phyloP scores from a whole-genome alignment of 805 yeast species.

The Lipomyces kockii region DNA sequence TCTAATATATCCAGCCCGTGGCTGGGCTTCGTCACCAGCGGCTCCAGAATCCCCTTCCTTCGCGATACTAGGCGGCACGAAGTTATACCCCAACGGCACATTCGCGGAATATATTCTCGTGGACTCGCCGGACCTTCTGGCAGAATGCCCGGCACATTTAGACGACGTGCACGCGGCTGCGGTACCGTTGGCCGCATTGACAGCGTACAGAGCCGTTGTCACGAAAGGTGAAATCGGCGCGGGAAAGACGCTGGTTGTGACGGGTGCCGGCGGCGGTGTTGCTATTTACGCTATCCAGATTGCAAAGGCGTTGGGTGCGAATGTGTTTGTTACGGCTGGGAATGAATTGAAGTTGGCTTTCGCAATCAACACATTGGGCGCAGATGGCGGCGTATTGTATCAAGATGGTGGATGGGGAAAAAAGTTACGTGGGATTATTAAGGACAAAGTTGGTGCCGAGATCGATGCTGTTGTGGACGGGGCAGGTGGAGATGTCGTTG shows the following conservation, averaged over 20 bases:
- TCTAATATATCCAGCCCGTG: slow-evolving; percentile 29
- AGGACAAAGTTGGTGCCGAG: slow-evolving; percentile 11
- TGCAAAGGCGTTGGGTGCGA: slow-evolving; percentile 43
- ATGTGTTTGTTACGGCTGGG: slow-evolving; percentile 36
- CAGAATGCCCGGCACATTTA: slow-evolving; percentile 29
- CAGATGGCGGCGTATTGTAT: slow-evolving; percentile 33
- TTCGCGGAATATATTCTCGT: slow-evolving; percentile 30
- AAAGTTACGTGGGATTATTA: slow-evolving; percentile 1
- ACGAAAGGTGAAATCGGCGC: slow-evolving; percentile 22
- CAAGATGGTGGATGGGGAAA: slow-evolving; percentile 28
- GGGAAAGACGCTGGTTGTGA: slow-evolving; percentile 29
- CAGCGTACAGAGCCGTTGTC: slow-evolving; percentile 37
- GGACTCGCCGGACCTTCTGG: slow-evolving; percentile 16
- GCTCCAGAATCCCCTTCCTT: slow-evolving; percentile 29
- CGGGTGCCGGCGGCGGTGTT: slow-evolving; percentile 67
- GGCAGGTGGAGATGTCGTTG: slow-evolving; percentile 36
- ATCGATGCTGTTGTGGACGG: slow-evolving; percentile 37
- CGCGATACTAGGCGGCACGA: slow-evolving; percentile 37
- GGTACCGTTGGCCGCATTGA: slow-evolving; percentile 37
- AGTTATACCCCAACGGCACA: slow-evolving; percentile 29
- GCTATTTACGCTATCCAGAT: slow-evolving; percentile 53
- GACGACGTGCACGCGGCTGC: slow-evolving; percentile 35
- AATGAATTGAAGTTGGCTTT: slow-evolving; percentile 29
- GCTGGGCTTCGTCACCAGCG: slow-evolving; percentile 23
- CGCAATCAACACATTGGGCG: slow-evolving; percentile 29